A percentile compares a stretch with the other conserved stretches of the same genome.
These are phyloP conservation scores for Rubroshorea leprosula DNA, from an alignment of 345 rosid genomes.

Conservation along the genomic window DNA sequence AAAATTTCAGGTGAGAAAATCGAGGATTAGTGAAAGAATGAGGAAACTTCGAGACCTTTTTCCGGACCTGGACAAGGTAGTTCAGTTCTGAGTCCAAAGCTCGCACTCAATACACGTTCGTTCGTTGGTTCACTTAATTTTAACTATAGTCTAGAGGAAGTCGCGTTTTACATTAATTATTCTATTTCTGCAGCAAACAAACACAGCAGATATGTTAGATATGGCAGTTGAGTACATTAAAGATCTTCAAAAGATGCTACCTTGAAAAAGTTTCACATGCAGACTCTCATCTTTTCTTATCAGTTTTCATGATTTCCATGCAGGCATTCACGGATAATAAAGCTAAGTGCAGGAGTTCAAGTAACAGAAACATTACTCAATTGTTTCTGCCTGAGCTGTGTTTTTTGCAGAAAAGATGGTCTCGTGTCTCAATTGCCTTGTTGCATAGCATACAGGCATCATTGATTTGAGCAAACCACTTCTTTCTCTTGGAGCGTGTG, in stretches of 20 bases:
- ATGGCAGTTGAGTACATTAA: constrained; percentile 60
- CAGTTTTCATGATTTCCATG: constrained; percentile 5
- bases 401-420: too few relatives aligned
- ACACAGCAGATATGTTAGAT: constrained; percentile 73
- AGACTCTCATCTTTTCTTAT: constrained; percentile 13
- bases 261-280: constrained; percentile 13
- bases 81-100: too few relatives aligned
- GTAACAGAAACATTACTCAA: constrained; percentile 20
- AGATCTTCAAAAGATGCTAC: too few relatives aligned
- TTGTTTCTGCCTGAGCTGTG: constrained; percentile 11
- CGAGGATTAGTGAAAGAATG: constrained; percentile 62
- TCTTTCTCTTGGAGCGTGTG: too few relatives aligned
- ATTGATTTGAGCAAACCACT: too few relatives aligned
- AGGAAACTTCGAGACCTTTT: constrained; percentile 60
- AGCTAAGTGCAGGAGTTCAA: constrained; percentile 45
- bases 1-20: constrained; percentile 52
- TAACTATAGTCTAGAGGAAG: neutral
- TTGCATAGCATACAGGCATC: too few relatives aligned
- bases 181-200: constrained; percentile 68
- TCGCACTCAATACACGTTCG: too few relatives aligned
- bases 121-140: too few relatives aligned
- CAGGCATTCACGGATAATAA: constrained; percentile 46
- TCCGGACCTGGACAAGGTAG: constrained; percentile 66
- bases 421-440: too few relatives aligned
- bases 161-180: too few relatives aligned